A percentile compares a stretch with the other conserved stretches of the same genome.
phyloP scores from a whole-genome alignment of 1,139 yeast genomes.

The Taphrina communis region DNA sequence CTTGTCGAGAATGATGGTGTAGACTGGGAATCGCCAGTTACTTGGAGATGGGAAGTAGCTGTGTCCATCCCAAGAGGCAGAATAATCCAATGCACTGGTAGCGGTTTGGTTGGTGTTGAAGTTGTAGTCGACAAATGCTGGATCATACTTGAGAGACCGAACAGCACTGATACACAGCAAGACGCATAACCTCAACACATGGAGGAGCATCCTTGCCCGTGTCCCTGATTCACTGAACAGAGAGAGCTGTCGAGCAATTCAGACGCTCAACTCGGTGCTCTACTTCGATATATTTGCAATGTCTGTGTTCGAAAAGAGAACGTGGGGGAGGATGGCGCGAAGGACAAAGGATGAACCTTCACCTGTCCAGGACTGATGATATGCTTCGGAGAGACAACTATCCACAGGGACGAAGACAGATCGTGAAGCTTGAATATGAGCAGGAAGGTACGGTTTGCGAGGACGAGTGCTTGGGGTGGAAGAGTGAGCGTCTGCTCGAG shows the following conservation, averaged over 20 bases:
- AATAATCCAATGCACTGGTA: slow-evolving; percentile 36
- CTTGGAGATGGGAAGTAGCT: slow-evolving; percentile 38
- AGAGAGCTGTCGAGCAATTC: too few relatives aligned
- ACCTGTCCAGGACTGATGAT: background rate
- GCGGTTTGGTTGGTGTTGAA: slow-evolving; percentile 41
- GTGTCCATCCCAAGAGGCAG: slow-evolving; percentile 40
- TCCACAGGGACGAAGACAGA: background rate
- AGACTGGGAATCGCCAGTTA: slow-evolving; percentile 43
- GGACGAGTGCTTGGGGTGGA: background rate
- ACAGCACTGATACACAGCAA: slow-evolving; percentile 12
- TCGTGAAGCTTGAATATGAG: background rate
- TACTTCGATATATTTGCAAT: background rate
- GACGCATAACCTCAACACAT: background rate
- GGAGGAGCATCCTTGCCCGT: background rate
- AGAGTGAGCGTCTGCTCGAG: background rate
- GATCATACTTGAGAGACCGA: slow-evolving; percentile 9
- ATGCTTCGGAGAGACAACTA: background rate
- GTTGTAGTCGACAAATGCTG: slow-evolving; percentile 34
- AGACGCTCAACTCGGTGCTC: background rate
- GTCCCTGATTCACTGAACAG: too few relatives aligned
- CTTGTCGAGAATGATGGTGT: slow-evolving; percentile 42
- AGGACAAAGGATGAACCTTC: background rate
- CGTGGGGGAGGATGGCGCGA: slow-evolving; percentile 7
- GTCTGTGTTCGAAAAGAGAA: slow-evolving; percentile 15
- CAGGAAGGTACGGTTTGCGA: background rate